Conservation (phyloP, 2,329 filamentous ascomycete species). For the Xylaria digitata region DNA sequence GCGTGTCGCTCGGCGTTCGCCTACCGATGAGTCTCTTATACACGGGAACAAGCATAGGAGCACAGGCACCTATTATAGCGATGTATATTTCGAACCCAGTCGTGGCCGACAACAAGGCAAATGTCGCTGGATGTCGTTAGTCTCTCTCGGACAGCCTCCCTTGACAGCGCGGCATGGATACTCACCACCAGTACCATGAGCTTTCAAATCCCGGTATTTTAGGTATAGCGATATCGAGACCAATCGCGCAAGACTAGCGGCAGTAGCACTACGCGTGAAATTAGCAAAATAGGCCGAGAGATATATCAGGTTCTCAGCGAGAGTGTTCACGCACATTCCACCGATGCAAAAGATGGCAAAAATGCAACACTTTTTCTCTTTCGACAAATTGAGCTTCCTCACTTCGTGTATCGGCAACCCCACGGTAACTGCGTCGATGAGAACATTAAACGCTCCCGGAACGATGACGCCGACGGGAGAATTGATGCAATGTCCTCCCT, state of each 20-base stretch:
- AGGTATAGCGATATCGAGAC: slow-evolving; percentile 29
- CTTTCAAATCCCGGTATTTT: not conserved
- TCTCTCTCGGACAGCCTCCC: not conserved
- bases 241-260: slow-evolving; percentile 32
- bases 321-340: slow-evolving; percentile 33
- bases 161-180: not conserved
- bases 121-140: slow-evolving; percentile 28
- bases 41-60: slow-evolving; percentile 30
- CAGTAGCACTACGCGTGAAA: slow-evolving; percentile 22
- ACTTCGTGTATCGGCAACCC: slow-evolving; percentile 34
- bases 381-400: slow-evolving; percentile 30
- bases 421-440: slow-evolving; percentile 32
- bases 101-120: slow-evolving; percentile 30
- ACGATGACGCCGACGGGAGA: slow-evolving; percentile 19
- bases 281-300: slow-evolving; percentile 12
- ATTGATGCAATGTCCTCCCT: slow-evolving; percentile 28
- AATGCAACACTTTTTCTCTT: slow-evolving; percentile 21
- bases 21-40: slow-evolving; percentile 25
- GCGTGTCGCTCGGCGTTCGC: slow-evolving; percentile 20
- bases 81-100: slow-evolving; percentile 37
- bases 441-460: slow-evolving; percentile 25
- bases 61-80: slow-evolving; percentile 36
- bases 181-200: slow-evolving; percentile 32
- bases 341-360: slow-evolving; percentile 35
- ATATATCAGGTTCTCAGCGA: not conserved